Percentiles rank a stretch among this genome's conserved stretches.
These are phyloP conservation scores for Fonsecaea multimorphosa DNA, from an alignment of 2,329 filamentous ascomycete genomes.

Conservation along the genomic window DNA sequence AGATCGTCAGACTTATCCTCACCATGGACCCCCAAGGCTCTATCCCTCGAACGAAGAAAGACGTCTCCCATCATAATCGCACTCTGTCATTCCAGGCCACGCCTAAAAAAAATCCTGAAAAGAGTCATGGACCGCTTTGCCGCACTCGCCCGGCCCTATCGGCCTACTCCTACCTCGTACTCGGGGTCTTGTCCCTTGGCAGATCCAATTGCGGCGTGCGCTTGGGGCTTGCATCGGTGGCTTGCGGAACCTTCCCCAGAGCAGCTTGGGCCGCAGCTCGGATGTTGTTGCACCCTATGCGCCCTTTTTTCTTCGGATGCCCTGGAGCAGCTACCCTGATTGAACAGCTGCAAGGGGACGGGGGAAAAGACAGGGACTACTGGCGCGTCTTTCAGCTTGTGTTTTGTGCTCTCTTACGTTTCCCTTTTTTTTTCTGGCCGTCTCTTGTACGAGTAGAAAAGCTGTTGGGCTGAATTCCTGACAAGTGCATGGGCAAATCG, in stretches of 20 bases:
- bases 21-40: neutral
- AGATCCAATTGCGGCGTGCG: constrained; percentile 16
- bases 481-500: neutral
- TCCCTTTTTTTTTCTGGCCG: neutral
- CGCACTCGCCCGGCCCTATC: constrained; percentile 11
- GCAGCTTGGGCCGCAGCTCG: neutral
- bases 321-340: constrained; percentile 1
- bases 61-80: neutral
- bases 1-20: neutral
- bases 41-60: neutral
- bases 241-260: constrained; percentile 10
- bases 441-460: too few relatives aligned
- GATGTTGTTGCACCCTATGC: constrained; percentile 6
- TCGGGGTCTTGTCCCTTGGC: constrained; percentile 18
- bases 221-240: constrained; percentile 19
- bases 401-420: neutral
- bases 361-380: neutral
- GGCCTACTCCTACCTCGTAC: too few relatives aligned
- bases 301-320: neutral
- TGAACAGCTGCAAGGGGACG: neutral
- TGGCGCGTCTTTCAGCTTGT: neutral
- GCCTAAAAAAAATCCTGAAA: neutral
- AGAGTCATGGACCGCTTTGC: neutral
- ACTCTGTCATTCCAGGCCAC: neutral
- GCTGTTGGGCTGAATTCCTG: neutral